A percentile compares a stretch with the other conserved stretches of the same genome.
Evolutionary conservation across 2,329 filamentous ascomycete genomes (phyloP).

Genomic region (Diaporthe longicolla): DNA sequence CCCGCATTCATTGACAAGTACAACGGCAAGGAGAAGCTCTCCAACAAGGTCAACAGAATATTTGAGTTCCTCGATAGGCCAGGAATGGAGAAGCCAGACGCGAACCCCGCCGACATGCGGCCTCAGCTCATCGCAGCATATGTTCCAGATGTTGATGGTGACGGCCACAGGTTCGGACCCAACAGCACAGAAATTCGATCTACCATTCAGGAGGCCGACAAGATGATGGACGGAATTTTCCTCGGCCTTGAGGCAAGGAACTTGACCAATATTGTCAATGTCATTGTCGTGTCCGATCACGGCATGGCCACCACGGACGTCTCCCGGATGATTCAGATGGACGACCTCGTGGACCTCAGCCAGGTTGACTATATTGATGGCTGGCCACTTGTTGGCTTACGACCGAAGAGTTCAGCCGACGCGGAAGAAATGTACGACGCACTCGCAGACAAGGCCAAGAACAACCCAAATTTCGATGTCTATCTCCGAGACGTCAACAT

Average conservation of each 20-base stretch:
- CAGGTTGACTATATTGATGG: conserved; percentile 90
- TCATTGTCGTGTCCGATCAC: conserved; percentile 97
- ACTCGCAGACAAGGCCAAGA: conserved; percentile 68
- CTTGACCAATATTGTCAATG: conserved; percentile 89
- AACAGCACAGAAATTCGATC: conserved; percentile 91
- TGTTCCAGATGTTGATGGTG: conserved; percentile 90
- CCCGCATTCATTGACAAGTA: conserved; percentile 88
- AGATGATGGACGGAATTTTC: conserved; percentile 84
- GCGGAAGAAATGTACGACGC: conserved; percentile 77
- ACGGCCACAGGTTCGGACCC: conserved; percentile 90
- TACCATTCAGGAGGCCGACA: conserved; percentile 85
- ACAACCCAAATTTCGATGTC: conserved; percentile 82
- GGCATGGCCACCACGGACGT: conserved; percentile 96
- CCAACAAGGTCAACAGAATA: conserved; percentile 83
- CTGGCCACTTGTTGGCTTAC: conserved; percentile 92
- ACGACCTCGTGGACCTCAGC: conserved; percentile 84
- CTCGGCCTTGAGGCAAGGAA: conserved; percentile 84
- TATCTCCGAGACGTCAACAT: conserved; percentile 90
- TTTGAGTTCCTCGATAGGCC: conserved; percentile 89
- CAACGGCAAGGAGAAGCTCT: conserved; percentile 81
- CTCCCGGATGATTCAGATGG: conserved; percentile 85
- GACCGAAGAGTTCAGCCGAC: conserved; percentile 79
- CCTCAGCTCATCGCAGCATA: conserved; percentile 96
- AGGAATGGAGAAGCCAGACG: conserved; percentile 72
- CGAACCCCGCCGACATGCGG: conserved; percentile 68